Base-by-base conservation (phyloP, 345 rosid genomes). In the Geranium brycei region DNA sequence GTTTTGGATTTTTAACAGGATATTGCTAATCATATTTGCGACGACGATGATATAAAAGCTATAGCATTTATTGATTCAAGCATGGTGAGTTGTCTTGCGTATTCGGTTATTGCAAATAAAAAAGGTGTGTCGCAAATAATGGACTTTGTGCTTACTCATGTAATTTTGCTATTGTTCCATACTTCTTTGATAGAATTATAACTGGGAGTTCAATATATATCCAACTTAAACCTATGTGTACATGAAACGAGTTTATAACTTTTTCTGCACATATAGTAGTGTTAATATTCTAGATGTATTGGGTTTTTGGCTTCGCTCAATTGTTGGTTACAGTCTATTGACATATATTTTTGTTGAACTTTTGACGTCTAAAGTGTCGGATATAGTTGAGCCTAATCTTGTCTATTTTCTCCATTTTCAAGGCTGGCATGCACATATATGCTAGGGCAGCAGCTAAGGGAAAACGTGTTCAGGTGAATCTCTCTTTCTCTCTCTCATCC, bases 11-110 rank as follows among this genome's bases (percentile, higher is more conserved):
- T 60, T 60, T 64, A 59, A 10, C 84, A 92, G 98, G 96, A 85
- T 71, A 75, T 86, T 68, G 85, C 89, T 57, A 84, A 89, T 68
- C 89, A 89, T 61, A 87, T 92, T 71, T 92, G 95, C 72, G 97
- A 92, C 70, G 81, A 89, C 60, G 95, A 87, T 0, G 76, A 86
- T 62, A 80, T 89, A 69, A 86, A 73, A 76, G 97, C 98, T 62
- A 70, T 92, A 69, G 87, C 98, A 57, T 92, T 92, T 71, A 89
- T 86, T 63, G 97, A 95, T 68, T 80, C 96, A 0, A 82, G 85
- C 68, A 79, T 75, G 55, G 98, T 92, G 87, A 87, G 96, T 77
- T 66, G 65, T 57, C 60, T 18, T 5, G 13, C 32, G 0, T 62
- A 31, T 64, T 66, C 28, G 28, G 28, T 23, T 23, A 23, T 23